Evolutionary conservation across 2,329 filamentous ascomycete species (phyloP).

Genomic region (Stylonectria norvegica): DNA sequence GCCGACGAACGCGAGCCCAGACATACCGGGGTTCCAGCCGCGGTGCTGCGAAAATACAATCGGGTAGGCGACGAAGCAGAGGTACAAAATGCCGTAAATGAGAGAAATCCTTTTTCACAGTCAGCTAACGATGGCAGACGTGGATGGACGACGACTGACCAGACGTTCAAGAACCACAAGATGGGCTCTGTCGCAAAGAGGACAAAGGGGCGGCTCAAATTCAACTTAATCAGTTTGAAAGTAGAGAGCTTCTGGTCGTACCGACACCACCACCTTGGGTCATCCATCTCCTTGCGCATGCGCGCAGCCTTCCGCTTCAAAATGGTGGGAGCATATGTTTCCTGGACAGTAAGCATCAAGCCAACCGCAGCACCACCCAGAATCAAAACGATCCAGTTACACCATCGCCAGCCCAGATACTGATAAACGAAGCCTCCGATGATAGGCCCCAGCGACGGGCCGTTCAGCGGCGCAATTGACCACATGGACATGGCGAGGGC

Average conservation of each 20-base stretch:
- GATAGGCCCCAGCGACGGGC: conserved; percentile 42
- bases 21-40: conserved; percentile 71
- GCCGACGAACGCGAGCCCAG: conserved; percentile 76
- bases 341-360: conserved; percentile 59
- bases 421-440: conserved; percentile 73
- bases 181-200: conserved; percentile 82
- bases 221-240: conserved; percentile 66
- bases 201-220: conserved; percentile 72
- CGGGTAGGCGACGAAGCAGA: conserved; percentile 88
- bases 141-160: conserved; percentile 42
- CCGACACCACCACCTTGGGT: conserved; percentile 72
- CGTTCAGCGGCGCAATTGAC: conserved; percentile 81
- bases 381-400: conserved; percentile 77
- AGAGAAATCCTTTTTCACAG: conserved; percentile 61
- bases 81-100: conserved; percentile 81
- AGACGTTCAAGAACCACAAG: conserved; percentile 63
- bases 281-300: conserved; percentile 64
- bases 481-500: conserved; percentile 82
- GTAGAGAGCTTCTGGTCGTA: conserved; percentile 72
- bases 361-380: conserved; percentile 60
- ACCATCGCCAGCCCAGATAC: conserved; percentile 84
- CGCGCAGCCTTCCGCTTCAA: conserved; percentile 63
- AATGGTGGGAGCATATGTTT: conserved; percentile 74
- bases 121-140: conserved; percentile 6
- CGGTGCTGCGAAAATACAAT: conserved; percentile 73